These are phyloP conservation scores for Backusella tuberculispora DNA, from an alignment of 192 early-diverging fungal species.

Conservation along the genomic window DNA sequence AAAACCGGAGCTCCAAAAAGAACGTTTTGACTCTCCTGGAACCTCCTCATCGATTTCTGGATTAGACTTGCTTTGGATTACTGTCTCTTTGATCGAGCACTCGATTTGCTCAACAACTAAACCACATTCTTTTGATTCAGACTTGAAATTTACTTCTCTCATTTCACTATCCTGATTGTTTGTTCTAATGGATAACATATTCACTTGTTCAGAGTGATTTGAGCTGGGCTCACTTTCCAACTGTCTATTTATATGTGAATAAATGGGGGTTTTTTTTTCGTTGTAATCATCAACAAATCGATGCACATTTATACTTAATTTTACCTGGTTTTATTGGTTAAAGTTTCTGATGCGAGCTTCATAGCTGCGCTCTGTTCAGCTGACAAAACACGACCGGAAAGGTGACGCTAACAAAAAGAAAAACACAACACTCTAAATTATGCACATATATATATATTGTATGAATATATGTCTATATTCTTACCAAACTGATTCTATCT, in stretches of 20 bases:
- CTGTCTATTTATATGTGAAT: neutral
- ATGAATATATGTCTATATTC: neutral
- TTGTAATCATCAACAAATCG: neutral
- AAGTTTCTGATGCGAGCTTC: conserved; percentile 8
- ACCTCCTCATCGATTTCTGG: neutral
- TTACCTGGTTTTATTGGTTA: conserved; percentile 7
- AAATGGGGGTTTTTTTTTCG: neutral
- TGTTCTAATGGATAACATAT: neutral
- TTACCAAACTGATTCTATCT: neutral
- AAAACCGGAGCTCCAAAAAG: neutral
- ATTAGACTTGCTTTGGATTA: neutral
- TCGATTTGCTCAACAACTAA: neutral
- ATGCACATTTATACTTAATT: neutral
- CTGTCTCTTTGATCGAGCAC: neutral
- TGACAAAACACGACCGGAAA: conserved; percentile 7
- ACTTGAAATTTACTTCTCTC: neutral
- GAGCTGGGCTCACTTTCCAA: neutral
- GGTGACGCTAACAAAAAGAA: neutral
- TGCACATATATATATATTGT: neutral
- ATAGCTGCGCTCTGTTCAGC: conserved; percentile 7
- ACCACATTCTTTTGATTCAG: neutral
- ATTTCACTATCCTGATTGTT: neutral
- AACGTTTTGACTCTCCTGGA: neutral
- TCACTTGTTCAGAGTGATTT: neutral
- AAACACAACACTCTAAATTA: neutral